A percentile compares a stretch with the other conserved stretches of the same genome.
phyloP scores from a whole-genome alignment of 106 monocot genomes.

The Dendrobium nobile region DNA sequence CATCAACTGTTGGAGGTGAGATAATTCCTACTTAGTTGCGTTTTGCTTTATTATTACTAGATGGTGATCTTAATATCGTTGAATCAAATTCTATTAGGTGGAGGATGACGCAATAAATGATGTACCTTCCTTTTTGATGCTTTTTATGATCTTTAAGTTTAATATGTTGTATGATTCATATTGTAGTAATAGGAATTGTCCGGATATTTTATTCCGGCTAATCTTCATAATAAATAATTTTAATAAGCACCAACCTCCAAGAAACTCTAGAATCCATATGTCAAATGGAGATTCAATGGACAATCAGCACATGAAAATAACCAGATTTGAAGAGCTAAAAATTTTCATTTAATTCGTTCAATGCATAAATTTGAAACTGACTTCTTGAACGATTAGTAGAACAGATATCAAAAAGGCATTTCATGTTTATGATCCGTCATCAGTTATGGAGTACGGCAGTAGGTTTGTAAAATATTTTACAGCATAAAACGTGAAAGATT shows the following conservation, averaged over 20 bases:
- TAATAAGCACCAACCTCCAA: background rate
- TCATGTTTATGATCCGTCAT: background rate
- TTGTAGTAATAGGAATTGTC: too few species aligned
- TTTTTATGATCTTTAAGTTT: too few species aligned
- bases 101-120: too few species aligned
- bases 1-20: too few species aligned
- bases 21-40: too few species aligned
- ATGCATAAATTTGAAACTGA: background rate
- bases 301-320: background rate
- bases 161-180: too few species aligned
- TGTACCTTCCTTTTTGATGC: too few species aligned
- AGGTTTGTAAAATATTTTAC: background rate
- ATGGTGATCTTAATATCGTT: too few species aligned
- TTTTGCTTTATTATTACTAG: too few species aligned
- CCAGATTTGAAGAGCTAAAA: background rate
- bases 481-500: background rate
- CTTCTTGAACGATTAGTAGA: background rate
- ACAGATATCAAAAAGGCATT: background rate
- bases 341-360: background rate
- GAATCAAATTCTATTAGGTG: too few species aligned
- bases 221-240: background rate
- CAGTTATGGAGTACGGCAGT: background rate
- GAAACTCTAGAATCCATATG: background rate
- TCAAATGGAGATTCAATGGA: background rate
- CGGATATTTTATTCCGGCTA: background rate